Percentiles rank a stretch among this genome's conserved stretches.
These are phyloP conservation scores for Ilex paraguariensis DNA, from an alignment of 305 asterid genomes.

Conservation along the genomic window DNA sequence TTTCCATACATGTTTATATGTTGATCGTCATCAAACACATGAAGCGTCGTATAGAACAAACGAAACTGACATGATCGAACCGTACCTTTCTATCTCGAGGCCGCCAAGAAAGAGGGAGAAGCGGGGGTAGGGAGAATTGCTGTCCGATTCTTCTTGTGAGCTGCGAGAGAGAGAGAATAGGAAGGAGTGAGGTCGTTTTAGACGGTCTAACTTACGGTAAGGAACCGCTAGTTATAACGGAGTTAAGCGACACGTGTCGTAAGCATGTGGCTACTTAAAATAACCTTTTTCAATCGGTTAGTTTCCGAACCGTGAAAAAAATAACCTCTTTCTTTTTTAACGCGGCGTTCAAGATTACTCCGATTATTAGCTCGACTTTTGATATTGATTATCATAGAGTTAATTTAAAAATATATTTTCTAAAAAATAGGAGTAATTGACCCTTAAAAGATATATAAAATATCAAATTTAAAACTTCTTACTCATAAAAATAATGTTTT, in stretches of 20 bases:
- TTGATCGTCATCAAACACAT: neutral
- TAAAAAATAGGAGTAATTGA: no score
- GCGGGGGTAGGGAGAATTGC: neutral
- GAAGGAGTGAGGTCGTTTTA: neutral
- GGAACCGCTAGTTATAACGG: neutral
- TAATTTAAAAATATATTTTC: no score
- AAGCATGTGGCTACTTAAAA: neutral
- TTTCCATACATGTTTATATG: no score
- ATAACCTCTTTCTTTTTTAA: no score
- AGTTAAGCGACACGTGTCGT: neutral
- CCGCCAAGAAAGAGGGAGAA: neutral
- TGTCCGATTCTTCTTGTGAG: neutral
- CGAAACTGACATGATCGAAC: neutral
- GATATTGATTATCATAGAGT: no score
- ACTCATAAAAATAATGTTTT: no score
- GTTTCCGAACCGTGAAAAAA: neutral
- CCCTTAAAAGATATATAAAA: no score
- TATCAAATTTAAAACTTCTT: no score
- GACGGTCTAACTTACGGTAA: no score
- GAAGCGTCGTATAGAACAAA: neutral
- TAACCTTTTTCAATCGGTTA: no score
- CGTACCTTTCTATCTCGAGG: neutral
- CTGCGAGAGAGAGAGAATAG: neutral
- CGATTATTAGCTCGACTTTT: no score
- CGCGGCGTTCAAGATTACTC: no score